Conservation (phyloP, 495 filamentous ascomycete species). For the Haplographium delicatum region DNA sequence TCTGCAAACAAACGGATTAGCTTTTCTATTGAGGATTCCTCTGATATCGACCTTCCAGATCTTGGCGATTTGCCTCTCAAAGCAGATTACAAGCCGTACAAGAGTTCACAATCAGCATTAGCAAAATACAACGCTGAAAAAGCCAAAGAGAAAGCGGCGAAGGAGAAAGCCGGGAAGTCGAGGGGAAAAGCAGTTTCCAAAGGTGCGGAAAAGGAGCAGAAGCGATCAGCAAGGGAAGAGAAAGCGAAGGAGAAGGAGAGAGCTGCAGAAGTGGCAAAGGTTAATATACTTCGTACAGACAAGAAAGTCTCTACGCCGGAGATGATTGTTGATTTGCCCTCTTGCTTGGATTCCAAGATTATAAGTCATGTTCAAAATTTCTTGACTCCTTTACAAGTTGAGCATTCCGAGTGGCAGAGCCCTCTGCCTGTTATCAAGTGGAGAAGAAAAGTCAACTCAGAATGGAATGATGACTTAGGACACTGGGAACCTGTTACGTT, state of each 20-base stretch:
- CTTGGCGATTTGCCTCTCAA: not conserved
- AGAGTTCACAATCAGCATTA: conserved; percentile 13
- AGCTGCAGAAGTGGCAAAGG: conserved; percentile 63
- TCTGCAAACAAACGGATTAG: not conserved
- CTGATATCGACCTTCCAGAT: conserved; percentile 20
- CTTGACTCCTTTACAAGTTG: conserved; percentile 51
- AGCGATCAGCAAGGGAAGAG: conserved; percentile 41
- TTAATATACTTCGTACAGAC: conserved; percentile 70
- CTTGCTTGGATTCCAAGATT: conserved; percentile 43
- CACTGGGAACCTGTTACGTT: conserved; percentile 61
- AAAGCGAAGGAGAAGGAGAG: conserved; percentile 58
- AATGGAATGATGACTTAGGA: conserved; percentile 54
- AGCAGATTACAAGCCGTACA: not conserved
- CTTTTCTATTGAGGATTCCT: conserved; percentile 3
- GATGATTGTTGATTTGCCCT: conserved; percentile 79
- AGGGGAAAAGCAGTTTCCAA: conserved; percentile 26
- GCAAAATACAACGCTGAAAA: conserved; percentile 33
- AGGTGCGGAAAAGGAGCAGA: conserved; percentile 51
- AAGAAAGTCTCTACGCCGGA: conserved; percentile 72
- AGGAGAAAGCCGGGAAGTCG: conserved; percentile 30
- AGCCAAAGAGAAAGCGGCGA: conserved; percentile 31
- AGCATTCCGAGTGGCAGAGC: conserved; percentile 40
- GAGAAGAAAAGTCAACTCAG: conserved; percentile 62
- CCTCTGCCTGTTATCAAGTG: conserved; percentile 59
- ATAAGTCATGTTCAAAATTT: conserved; percentile 47